Evolutionary conservation across 192 early-diverging fungal genomes (phyloP).

Genomic region (Jimgerdemannia flammicorona): DNA sequence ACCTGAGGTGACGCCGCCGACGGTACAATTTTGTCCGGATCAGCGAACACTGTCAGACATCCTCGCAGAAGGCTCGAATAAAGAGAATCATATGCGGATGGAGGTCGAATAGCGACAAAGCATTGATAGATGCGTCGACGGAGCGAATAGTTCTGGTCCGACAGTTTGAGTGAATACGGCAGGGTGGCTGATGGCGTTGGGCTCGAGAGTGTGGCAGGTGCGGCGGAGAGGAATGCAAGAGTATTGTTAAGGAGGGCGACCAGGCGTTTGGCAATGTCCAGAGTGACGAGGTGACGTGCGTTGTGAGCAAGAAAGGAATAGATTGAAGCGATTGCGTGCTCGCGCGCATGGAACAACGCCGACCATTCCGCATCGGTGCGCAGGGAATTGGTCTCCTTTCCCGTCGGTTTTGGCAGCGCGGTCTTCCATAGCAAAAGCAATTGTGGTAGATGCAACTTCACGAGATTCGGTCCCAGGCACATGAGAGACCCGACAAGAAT

Average conservation of each 20-base stretch:
- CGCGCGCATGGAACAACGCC: slow-evolving; percentile 50
- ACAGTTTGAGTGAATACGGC: slow-evolving; percentile 41
- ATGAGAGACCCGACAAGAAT: slow-evolving; percentile 70
- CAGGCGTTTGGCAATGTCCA: slow-evolving; percentile 77
- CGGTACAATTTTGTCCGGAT: slow-evolving; percentile 46
- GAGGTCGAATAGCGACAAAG: slow-evolving; percentile 54
- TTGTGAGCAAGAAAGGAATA: slow-evolving; percentile 72
- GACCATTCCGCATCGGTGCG: slow-evolving; percentile 64
- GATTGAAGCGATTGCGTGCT: slow-evolving; percentile 67
- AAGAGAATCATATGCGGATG: slow-evolving; percentile 51
- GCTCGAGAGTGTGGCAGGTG: slow-evolving; percentile 45
- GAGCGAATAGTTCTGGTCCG: slow-evolving; percentile 53
- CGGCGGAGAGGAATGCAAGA: slow-evolving; percentile 51
- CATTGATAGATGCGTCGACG: slow-evolving; percentile 69
- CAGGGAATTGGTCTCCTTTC: slow-evolving; percentile 58
- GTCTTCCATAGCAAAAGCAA: slow-evolving; percentile 76
- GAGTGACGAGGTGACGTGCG: slow-evolving; percentile 50
- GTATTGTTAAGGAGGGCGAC: slow-evolving; percentile 71
- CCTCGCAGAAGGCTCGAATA: slow-evolving; percentile 41
- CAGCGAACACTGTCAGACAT: slow-evolving; percentile 44
- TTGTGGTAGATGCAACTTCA: slow-evolving; percentile 73
- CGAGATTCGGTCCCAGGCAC: slow-evolving; percentile 78
- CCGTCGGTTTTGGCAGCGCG: slow-evolving; percentile 66
- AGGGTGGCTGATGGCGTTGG: slow-evolving; percentile 31
- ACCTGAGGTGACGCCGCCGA: slow-evolving; percentile 40